phyloP scores from a whole-genome alignment of 108 stramenopile species.

The Nannochloropsis oceanica region DNA sequence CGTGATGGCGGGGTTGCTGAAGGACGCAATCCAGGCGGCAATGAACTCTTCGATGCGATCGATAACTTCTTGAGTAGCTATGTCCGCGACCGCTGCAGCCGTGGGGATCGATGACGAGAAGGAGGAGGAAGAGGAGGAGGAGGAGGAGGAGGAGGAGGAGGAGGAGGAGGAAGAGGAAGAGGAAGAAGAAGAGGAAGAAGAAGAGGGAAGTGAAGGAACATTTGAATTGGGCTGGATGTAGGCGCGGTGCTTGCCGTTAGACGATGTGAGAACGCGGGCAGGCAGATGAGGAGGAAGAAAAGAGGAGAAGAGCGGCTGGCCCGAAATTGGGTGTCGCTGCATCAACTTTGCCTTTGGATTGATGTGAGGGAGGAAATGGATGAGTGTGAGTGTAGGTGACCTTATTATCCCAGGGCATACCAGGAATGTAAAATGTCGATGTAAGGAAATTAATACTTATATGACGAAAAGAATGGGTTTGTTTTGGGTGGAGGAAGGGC shows the following conservation, averaged over 20 bases:
- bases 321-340: background rate
- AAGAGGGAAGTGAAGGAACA: background rate
- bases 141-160: background rate
- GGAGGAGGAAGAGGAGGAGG: background rate
- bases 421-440: too few relatives aligned
- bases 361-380: too few relatives aligned
- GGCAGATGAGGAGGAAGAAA: background rate
- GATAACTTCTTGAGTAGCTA: background rate
- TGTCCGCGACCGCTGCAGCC: background rate
- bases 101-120: background rate
- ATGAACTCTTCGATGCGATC: background rate
- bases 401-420: too few relatives aligned
- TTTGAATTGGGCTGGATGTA: background rate
- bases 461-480: too few relatives aligned
- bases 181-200: background rate
- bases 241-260: background rate
- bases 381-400: too few relatives aligned
- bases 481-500: too few relatives aligned
- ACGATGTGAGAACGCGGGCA: background rate
- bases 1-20: background rate
- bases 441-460: too few relatives aligned
- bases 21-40: background rate
- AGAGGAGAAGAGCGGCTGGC: background rate
- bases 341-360: too few relatives aligned
- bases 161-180: background rate